Evolutionary conservation across 2,329 filamentous ascomycete genomes (phyloP).

Genomic region (Calycina herbarum): DNA sequence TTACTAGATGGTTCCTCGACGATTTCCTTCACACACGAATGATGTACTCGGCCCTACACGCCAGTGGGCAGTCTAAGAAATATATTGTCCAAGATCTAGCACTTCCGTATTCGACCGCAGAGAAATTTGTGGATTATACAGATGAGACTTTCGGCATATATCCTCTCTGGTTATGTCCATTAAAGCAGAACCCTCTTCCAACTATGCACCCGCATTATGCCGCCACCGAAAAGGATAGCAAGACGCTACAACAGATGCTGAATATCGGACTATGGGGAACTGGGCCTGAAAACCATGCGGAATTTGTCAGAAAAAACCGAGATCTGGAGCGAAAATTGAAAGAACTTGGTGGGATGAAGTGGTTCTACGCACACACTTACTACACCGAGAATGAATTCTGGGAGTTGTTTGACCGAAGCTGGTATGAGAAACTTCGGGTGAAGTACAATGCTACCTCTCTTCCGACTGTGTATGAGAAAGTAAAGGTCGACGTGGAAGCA

Average conservation of each 20-base stretch:
- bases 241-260: conserved; percentile 48
- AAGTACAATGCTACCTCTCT: conserved; percentile 64
- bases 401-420: conserved; percentile 57
- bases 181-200: conserved; percentile 39
- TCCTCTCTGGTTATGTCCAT: conserved; percentile 60
- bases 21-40: conserved; percentile 61
- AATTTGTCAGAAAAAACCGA: conserved; percentile 71
- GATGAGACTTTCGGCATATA: conserved; percentile 48
- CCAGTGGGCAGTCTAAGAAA: conserved; percentile 53
- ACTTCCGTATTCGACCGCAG: conserved; percentile 52
- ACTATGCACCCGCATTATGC: conserved; percentile 38
- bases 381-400: conserved; percentile 74
- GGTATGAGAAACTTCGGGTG: conserved; percentile 61
- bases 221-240: conserved; percentile 28
- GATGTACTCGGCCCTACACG: conserved; percentile 63
- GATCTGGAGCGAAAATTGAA: conserved; percentile 68
- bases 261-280: conserved; percentile 82
- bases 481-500: conserved; percentile 54
- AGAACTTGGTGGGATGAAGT: conserved; percentile 76
- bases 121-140: conserved; percentile 54
- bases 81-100: conserved; percentile 65
- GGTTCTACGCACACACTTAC: conserved; percentile 85
- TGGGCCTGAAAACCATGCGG: conserved; percentile 57
- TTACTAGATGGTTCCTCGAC: conserved; percentile 60
- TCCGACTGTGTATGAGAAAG: conserved; percentile 71